Conservation (phyloP, 106 monocot species). For the Dendrobium catenatum region DNA sequence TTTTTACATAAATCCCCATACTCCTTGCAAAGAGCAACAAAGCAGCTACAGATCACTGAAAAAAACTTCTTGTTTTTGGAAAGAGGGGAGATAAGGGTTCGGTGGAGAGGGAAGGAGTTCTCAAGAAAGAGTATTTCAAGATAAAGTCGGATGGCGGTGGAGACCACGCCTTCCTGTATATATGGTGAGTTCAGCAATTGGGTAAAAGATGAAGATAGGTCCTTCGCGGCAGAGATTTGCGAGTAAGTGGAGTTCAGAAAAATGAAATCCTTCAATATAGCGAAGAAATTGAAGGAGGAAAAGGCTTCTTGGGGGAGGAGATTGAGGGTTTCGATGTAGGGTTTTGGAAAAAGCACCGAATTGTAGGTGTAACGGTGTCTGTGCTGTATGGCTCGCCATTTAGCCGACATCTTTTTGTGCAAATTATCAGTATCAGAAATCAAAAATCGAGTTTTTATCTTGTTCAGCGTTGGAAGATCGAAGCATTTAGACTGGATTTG, state of each 20-base stretch:
- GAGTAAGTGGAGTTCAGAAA: slow-evolving; percentile 73
- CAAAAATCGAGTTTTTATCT: not conserved
- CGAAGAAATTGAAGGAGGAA: slow-evolving; percentile 30
- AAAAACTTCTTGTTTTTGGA: slow-evolving; percentile 43
- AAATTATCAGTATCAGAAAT: not conserved
- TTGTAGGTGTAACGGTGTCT: slow-evolving; percentile 89
- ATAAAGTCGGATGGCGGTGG: slow-evolving; percentile 38
- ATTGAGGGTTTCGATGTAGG: slow-evolving; percentile 39
- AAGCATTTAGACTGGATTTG: not conserved
- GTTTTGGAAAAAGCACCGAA: slow-evolving; percentile 70
- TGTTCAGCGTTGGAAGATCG: not conserved
- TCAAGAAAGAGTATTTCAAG: slow-evolving; percentile 85
- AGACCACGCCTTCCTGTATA: slow-evolving; percentile 14
- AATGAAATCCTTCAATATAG: slow-evolving; percentile 33
- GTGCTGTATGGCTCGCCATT: slow-evolving; percentile 94
- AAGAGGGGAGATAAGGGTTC: slow-evolving; percentile 77
- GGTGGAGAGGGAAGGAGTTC: slow-evolving; percentile 91
- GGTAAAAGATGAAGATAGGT: slow-evolving; percentile 53
- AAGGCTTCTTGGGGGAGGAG: slow-evolving; percentile 10
- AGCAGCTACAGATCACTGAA: slow-evolving; percentile 40
- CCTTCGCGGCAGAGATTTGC: slow-evolving; percentile 55
- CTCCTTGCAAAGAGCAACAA: slow-evolving; percentile 46
- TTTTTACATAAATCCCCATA: slow-evolving; percentile 26
- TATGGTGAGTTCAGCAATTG: slow-evolving; percentile 34
- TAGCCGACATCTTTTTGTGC: slow-evolving; percentile 61